Percentiles rank a stretch among this genome's conserved stretches.
These are phyloP conservation scores for Acanthamoeba culbertsoni DNA, from an alignment of 208 protist species.

Conservation along the genomic window DNA sequence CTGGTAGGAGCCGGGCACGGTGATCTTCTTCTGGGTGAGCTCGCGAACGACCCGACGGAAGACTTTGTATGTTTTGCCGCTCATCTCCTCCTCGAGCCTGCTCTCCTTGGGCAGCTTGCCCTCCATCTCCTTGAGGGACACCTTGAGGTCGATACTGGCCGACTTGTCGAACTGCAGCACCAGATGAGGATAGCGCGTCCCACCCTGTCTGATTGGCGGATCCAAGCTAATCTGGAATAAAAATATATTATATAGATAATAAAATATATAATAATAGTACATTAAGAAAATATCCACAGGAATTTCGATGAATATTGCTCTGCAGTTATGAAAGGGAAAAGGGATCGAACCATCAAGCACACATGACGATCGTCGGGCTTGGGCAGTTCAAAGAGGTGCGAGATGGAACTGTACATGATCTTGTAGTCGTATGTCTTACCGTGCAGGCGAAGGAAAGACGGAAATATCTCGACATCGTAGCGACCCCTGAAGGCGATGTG, in stretches of 20 bases:
- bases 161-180: constrained; percentile 70
- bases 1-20: constrained; percentile 22
- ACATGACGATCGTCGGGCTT: constrained; percentile 65
- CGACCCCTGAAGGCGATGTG: constrained; percentile 69
- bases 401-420: constrained; percentile 69
- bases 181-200: constrained; percentile 73
- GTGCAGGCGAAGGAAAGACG: constrained; percentile 70
- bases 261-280: background rate
- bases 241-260: background rate
- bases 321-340: too few species aligned
- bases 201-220: constrained; percentile 75
- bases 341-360: constrained; percentile 62
- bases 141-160: constrained; percentile 40
- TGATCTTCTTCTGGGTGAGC: constrained; percentile 64
- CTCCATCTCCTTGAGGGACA: constrained; percentile 63
- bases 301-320: too few species aligned
- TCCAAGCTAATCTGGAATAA: constrained; percentile 65
- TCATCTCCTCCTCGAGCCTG: constrained; percentile 64
- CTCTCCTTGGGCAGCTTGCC: constrained; percentile 33
- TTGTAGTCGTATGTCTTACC: constrained; percentile 82
- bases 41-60: constrained; percentile 54
- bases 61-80: constrained; percentile 44
- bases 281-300: too few species aligned
- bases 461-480: constrained; percentile 79
- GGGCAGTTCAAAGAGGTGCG: constrained; percentile 70